A percentile compares a stretch with the other conserved stretches of the same genome.
These are phyloP conservation scores for Bombardia bombarda DNA, from an alignment of 495 filamentous ascomycete genomes.

Conservation along the genomic window DNA sequence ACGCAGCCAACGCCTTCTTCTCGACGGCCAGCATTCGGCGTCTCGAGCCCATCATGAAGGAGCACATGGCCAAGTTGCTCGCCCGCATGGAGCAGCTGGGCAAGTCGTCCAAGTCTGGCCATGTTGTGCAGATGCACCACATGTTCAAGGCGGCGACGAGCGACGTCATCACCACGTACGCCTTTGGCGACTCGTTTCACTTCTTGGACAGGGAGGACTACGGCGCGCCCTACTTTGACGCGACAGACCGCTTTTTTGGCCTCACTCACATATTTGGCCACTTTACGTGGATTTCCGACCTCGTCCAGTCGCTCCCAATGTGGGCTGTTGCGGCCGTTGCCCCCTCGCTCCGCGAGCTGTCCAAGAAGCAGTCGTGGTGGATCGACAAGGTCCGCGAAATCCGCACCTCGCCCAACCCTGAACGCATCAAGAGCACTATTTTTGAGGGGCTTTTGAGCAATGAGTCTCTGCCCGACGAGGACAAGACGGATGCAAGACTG, in stretches of 20 bases:
- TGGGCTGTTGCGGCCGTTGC: no score
- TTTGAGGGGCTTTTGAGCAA: constrained; percentile 6
- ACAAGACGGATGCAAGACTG: not conserved
- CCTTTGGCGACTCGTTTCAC: constrained; percentile 6
- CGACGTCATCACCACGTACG: constrained; percentile 11
- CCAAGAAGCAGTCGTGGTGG: constrained; percentile 5
- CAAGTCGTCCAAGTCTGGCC: not conserved
- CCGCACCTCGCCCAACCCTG: not conserved
- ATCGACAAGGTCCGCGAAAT: constrained; percentile 1
- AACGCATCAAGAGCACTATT: constrained; percentile 3
- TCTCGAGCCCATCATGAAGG: constrained; percentile 6
- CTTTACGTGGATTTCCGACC: no score
- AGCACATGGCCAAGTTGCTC: not conserved
- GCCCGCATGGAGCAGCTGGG: not conserved
- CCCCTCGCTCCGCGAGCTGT: no score
- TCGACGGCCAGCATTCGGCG: constrained; percentile 4
- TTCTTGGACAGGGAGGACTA: constrained; percentile 4
- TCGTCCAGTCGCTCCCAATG: no score
- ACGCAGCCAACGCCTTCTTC: constrained; percentile 8
- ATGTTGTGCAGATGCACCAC: constrained; percentile 2
- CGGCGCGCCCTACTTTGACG: not conserved
- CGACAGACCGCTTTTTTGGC: constrained; percentile 1
- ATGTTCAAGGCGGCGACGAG: constrained; percentile 7
- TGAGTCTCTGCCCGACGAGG: constrained; percentile 1
- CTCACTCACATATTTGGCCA: constrained; percentile 3